Evolutionary conservation across 2,329 filamentous ascomycete genomes (phyloP), one percentile per base, ranked within the genome.

Genomic region (Trichoderma pleuroti): DNA sequence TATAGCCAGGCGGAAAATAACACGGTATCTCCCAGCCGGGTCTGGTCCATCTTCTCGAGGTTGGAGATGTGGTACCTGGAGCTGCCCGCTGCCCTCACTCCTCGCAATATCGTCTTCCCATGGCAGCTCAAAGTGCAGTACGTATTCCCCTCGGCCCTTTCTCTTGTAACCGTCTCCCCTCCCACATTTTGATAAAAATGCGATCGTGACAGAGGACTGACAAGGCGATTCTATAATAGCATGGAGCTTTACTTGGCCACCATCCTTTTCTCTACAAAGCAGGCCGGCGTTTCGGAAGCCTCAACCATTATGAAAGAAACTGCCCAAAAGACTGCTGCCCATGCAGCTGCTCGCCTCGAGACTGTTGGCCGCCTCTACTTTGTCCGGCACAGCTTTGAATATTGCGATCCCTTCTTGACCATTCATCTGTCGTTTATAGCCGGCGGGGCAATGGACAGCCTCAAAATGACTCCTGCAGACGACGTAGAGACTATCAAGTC

Each of bases 331-430:
- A 67, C 54, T 77, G 66, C 65, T 18, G 32, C 60, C 14, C 67
- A 71, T 39, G 75, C 78, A 5, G 72, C 73, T n/a, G 73, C 74
- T 24, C 73, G 76, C 32, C 73, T 79, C 14, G 78, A 81, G 70
- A 81, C 79, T 3, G 62, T 80, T 6, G 34, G 78, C 3, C 78
- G 79, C 1, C 74, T 81, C 1, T 80, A 81, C 71, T 81, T 78
- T 71, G 76, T 80, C 2, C 77, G 78, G 4, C 78, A 81, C 70
- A 78, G 79, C 10, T 80, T 62, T 32, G 72, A 73, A 26, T 49
- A 32, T 28, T 63, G 16, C 36, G 70, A 72, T 56, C 9, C 62
- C 18, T 72, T 72, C 30, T 26, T 72, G 34, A 54, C 66, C 9
- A 52, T 59, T 26, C 32, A 66, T 32, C 42, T 54, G 21, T 54